Conservation (phyloP, 2,329 filamentous ascomycete species). For the Stachybotrys echinatus region DNA sequence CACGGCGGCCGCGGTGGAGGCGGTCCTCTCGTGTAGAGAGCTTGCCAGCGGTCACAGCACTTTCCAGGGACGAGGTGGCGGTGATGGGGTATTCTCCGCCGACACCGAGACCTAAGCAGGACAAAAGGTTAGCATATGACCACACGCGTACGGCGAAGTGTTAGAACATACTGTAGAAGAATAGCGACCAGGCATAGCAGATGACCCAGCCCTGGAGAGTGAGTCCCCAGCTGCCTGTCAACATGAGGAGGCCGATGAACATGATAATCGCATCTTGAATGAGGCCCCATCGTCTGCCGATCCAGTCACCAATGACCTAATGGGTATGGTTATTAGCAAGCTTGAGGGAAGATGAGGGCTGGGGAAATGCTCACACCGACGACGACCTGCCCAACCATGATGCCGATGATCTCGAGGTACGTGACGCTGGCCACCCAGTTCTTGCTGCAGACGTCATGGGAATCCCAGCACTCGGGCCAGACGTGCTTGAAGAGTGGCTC, state of each 20-base stretch:
- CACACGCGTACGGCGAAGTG: background rate
- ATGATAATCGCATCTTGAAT: slow-evolving; percentile 94
- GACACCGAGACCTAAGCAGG: slow-evolving; percentile 44
- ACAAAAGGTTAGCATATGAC: background rate
- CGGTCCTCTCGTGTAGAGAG: slow-evolving; percentile 89
- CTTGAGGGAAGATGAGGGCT: background rate
- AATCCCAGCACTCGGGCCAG: slow-evolving; percentile 76
- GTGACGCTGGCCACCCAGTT: slow-evolving; percentile 82
- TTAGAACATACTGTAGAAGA: slow-evolving; percentile 52
- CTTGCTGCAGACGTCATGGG: slow-evolving; percentile 59
- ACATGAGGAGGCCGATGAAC: slow-evolving; percentile 87
- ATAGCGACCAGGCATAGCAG: slow-evolving; percentile 91
- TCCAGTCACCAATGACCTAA: slow-evolving; percentile 59
- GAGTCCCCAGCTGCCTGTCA: slow-evolving; percentile 84
- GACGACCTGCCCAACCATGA: slow-evolving; percentile 86
- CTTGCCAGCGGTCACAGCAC: slow-evolving; percentile 77
- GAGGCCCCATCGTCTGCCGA: slow-evolving; percentile 89
- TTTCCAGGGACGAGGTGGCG: slow-evolving; percentile 91
- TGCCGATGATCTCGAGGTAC: slow-evolving; percentile 90
- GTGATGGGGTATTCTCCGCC: slow-evolving; percentile 97
- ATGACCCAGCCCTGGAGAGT: slow-evolving; percentile 93
- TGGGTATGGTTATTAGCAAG: background rate
- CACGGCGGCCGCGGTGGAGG: slow-evolving; percentile 91
- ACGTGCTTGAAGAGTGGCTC: slow-evolving; percentile 72
- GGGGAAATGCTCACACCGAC: slow-evolving; percentile 60